A percentile compares a stretch with the other conserved stretches of the same genome.
Conservation (phyloP, 768 basidiomycete genomes). For the Harrya chromipes region DNA sequence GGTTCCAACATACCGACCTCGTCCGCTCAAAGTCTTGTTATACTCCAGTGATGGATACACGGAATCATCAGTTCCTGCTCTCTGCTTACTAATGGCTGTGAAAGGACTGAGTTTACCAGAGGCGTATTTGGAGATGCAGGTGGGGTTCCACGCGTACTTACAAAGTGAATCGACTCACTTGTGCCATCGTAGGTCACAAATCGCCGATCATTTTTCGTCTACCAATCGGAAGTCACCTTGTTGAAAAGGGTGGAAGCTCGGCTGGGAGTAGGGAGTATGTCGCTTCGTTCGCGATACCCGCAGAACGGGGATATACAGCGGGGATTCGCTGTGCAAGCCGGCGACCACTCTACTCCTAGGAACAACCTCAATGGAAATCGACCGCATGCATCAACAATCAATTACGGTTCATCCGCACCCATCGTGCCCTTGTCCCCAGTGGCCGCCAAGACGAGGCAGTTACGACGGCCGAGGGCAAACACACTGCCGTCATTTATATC, state of each 20-base stretch:
- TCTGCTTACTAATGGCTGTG: conserved; percentile 82
- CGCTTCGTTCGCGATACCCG: conserved; percentile 24
- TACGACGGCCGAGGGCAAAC: conserved; percentile 61
- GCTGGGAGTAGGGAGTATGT: conserved; percentile 28
- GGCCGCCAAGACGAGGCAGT: conserved; percentile 19
- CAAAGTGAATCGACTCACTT: conserved; percentile 1
- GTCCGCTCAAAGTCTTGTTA: conserved; percentile 71
- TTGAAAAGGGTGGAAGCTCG: conserved; percentile 66
- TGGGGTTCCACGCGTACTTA: conserved; percentile 7
- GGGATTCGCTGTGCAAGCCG: conserved; percentile 7
- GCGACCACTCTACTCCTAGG: conserved; percentile 11
- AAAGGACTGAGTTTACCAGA: conserved; percentile 70
- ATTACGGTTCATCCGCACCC: conserved; percentile 17
- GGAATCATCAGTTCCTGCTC: conserved; percentile 84
- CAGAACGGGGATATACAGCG: conserved; percentile 21
- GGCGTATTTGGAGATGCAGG: conserved; percentile 89
- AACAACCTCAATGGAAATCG: conserved; percentile 16
- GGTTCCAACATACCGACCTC: conserved; percentile 39
- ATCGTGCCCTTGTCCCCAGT: conserved; percentile 1
- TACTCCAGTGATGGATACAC: conserved; percentile 91
- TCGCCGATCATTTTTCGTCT: conserved; percentile 87
- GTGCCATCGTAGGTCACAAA: conserved; percentile 46
- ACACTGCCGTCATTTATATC: conserved; percentile 64
- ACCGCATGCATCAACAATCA: conserved; percentile 20
- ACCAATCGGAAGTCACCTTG: conserved; percentile 73